A percentile compares a stretch with the other conserved stretches of the same genome.
These are phyloP conservation scores for Microsporum canis DNA, from an alignment of 2,329 filamentous ascomycete genomes.

Conservation along the genomic window DNA sequence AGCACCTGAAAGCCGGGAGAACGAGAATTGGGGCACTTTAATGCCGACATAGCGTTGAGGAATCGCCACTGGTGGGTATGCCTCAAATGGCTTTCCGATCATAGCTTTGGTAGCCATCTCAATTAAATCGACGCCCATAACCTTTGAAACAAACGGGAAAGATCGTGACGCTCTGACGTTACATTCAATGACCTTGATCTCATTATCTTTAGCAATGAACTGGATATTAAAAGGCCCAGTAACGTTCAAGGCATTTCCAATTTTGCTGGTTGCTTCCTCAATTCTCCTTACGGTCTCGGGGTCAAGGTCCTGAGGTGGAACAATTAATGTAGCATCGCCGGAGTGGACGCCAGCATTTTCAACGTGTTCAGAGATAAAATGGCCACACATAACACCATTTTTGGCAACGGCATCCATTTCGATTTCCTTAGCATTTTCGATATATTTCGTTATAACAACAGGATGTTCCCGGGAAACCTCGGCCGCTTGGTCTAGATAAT, in stretches of 20 bases:
- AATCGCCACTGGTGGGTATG: conserved; percentile 68
- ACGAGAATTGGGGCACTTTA: conserved; percentile 98
- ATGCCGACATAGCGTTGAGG: conserved; percentile 79
- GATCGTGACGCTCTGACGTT: conserved; percentile 93
- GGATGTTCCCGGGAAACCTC: conserved; percentile 93
- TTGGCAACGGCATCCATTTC: conserved; percentile 97
- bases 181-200: conserved; percentile 99
- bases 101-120: conserved; percentile 98
- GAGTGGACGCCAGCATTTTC: conserved; percentile 98
- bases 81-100: conserved; percentile 67
- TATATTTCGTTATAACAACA: conserved; percentile 98
- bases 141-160: conserved; percentile 97
- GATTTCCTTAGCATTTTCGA: conserved; percentile 98
- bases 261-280: conserved; percentile 90
- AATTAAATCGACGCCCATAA: conserved; percentile 94
- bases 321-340: conserved; percentile 88
- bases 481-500: conserved; percentile 77
- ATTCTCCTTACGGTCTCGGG: conserved; percentile 80
- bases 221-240: conserved; percentile 98
- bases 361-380: conserved; percentile 97
- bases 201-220: conserved; percentile 98
- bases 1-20: conserved; percentile 89
- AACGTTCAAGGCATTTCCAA: conserved; percentile 84
- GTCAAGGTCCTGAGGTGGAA: conserved; percentile 88
- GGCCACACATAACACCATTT: conserved; percentile 78